A percentile compares a stretch with the other conserved stretches of the same genome.
These are phyloP conservation scores for Digitaria exilis DNA, from an alignment of 202 grass and related monocot genomes.

Conservation along the genomic window DNA sequence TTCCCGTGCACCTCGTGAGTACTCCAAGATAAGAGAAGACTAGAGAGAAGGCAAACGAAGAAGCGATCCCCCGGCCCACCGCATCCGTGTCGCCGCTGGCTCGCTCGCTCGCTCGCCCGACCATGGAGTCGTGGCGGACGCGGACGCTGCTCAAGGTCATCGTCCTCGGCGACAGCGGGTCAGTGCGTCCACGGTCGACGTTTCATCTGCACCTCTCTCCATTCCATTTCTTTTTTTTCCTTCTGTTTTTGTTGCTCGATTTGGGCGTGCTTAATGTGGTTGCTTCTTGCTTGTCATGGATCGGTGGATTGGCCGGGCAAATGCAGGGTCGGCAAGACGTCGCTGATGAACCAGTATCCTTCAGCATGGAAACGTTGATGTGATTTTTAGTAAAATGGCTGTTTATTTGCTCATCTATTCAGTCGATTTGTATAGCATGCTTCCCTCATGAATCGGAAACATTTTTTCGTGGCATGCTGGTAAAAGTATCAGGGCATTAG, in stretches of 20 bases:
- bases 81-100: neutral
- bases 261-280: neutral
- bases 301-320: conserved; percentile 4
- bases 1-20: conserved; percentile 73
- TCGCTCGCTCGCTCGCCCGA: neutral
- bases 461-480: neutral
- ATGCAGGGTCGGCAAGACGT: conserved; percentile 94
- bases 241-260: neutral
- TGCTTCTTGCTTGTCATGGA: neutral
- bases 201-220: neutral
- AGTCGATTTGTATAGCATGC: neutral
- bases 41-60: neutral
- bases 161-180: conserved; percentile 98
- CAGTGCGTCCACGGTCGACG: neutral
- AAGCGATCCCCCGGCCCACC: neutral
- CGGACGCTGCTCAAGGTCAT: conserved; percentile 99
- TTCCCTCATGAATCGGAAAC: neutral
- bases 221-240: too few species aligned
- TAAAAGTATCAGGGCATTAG: too few species aligned
- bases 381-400: neutral
- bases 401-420: neutral
- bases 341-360: conserved; percentile 99
- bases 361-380: neutral
- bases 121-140: conserved; percentile 51
- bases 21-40: conserved; percentile 22